Conservation (phyloP, 2,329 filamentous ascomycete species). For the Magnaporthiopsis poae region DNA sequence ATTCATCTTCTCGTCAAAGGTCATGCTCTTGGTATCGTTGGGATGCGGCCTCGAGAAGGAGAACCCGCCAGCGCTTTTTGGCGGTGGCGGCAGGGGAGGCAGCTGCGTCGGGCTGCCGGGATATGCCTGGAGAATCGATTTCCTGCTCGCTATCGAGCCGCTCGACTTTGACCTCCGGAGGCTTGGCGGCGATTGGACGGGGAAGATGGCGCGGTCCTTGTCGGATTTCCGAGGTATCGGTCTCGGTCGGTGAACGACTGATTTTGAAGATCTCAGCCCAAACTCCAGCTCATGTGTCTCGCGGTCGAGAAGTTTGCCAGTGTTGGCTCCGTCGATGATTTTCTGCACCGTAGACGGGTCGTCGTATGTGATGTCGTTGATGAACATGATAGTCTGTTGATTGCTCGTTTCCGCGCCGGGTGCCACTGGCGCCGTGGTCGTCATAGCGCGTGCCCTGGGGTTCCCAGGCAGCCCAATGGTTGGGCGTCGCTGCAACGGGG, state of each 20-base stretch:
- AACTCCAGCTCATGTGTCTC: constrained; percentile 2
- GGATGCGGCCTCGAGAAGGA: constrained; percentile 27
- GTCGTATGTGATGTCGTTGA: constrained; percentile 47
- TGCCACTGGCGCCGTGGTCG: constrained; percentile 7
- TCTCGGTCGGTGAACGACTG: constrained; percentile 44
- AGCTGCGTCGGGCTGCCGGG: constrained; percentile 39
- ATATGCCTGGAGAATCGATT: constrained; percentile 33
- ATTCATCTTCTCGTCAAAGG: constrained; percentile 46
- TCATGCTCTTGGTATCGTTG: constrained; percentile 49
- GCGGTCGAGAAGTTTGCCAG: constrained; percentile 14
- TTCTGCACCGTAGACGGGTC: constrained; percentile 38
- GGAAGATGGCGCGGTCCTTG: constrained; percentile 37
- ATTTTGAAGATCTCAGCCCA: constrained; percentile 19
- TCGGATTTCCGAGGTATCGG: constrained; percentile 43
- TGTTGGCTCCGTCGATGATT: constrained; percentile 36
- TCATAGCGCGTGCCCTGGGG: constrained; percentile 25
- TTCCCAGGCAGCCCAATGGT: constrained; percentile 39
- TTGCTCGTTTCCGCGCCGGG: constrained; percentile 13
- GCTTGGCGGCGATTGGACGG: constrained; percentile 31
- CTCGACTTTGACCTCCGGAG: constrained; percentile 41
- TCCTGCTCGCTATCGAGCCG: constrained; percentile 34
- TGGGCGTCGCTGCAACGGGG: constrained; percentile 33
- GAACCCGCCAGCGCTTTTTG: constrained; percentile 28
- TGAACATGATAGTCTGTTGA: constrained; percentile 43
- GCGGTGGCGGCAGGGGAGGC: constrained; percentile 41